These are phyloP conservation scores for Arachis hypogaea DNA, from an alignment of 306 rosid species.

Conservation along the genomic window DNA sequence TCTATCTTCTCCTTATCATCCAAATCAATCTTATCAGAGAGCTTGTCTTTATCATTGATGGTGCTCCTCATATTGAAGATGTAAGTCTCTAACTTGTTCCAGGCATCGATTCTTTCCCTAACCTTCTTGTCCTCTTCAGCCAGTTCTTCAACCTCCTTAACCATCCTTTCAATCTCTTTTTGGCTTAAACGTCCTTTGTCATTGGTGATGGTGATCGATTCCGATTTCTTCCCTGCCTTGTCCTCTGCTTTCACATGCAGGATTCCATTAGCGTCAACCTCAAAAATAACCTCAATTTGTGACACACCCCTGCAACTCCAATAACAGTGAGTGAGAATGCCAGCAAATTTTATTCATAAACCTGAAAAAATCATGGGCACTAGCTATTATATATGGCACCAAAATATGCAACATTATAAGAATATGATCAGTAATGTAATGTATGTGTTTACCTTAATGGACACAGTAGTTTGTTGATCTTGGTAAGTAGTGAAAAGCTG, in stretches of 20 bases:
- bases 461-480: slow-evolving; percentile 58
- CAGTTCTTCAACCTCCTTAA: slow-evolving; percentile 64
- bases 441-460: slow-evolving; percentile 43
- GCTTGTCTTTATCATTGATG: slow-evolving; percentile 49
- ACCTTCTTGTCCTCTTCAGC: slow-evolving; percentile 57
- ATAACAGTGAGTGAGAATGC: background rate
- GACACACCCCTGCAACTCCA: slow-evolving; percentile 55
- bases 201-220: slow-evolving; percentile 58
- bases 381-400: background rate
- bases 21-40: slow-evolving; percentile 51
- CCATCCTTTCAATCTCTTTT: slow-evolving; percentile 62
- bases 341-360: background rate
- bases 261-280: slow-evolving; percentile 65
- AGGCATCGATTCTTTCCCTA: slow-evolving; percentile 52
- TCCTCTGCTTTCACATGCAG: slow-evolving; percentile 61
- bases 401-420: background rate
- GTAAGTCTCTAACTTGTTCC: slow-evolving; percentile 59
- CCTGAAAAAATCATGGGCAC: slow-evolving; percentile 25
- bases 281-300: slow-evolving; percentile 67
- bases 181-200: slow-evolving; percentile 69
- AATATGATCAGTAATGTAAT: background rate
- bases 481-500: slow-evolving; percentile 61
- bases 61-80: slow-evolving; percentile 54
- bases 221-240: slow-evolving; percentile 54
- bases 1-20: slow-evolving; percentile 59